Evolutionary conservation across 2,329 filamentous ascomycete species (phyloP), one percentile per base, ranked within the genome.

Genomic region (Pyrenochaeta sp.): DNA sequence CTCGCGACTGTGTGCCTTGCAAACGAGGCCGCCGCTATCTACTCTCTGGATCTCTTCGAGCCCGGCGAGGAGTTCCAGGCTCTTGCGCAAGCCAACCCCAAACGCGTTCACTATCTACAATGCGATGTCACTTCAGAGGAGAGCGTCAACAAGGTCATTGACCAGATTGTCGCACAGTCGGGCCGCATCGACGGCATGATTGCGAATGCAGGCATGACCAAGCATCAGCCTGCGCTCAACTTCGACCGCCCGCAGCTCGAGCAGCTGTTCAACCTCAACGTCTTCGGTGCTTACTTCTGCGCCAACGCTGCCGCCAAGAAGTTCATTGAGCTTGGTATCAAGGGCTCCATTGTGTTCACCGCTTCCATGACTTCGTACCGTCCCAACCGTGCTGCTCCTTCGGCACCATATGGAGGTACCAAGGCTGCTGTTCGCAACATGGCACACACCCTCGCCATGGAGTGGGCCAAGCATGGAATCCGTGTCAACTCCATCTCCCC

Each of bases 401-500:
- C 77, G 4, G 78, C 78, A 15, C 72, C 73, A 1, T 75, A 75
- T 44, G 72, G 73, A 24, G 72, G 69, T 8, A 74, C 72, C 18
- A 75, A 75, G 54, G 73, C 63, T 9, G 71, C 72, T 6, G 69
- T 74, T 8, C 61, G 72, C 30, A 74, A 74, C 41, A 75, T 75
- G 71, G 56, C 72, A 59, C 61, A 74, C 65, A 58, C 87, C 3
- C 82, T 94, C 17, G 89, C 88, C 29, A 88, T 88, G 41, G 89
- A 94, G 75, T 93, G 89, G 89, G 87, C 89, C 63, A 87, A 89
- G 74, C 81, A 90, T 73, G 80, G 81, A 60, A 90, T 93, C 66
- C 86, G 89, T 24, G 88, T 92, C 63, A 94, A 94, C 81, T 87
- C 84, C 72, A 90, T 93, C 73, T 89, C 85, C 6, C 89, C 89